Percentiles rank a stretch among this genome's conserved stretches.
phyloP scores from a whole-genome alignment of 176 grass and related monocot genomes.

The Aegilops speltoides region DNA sequence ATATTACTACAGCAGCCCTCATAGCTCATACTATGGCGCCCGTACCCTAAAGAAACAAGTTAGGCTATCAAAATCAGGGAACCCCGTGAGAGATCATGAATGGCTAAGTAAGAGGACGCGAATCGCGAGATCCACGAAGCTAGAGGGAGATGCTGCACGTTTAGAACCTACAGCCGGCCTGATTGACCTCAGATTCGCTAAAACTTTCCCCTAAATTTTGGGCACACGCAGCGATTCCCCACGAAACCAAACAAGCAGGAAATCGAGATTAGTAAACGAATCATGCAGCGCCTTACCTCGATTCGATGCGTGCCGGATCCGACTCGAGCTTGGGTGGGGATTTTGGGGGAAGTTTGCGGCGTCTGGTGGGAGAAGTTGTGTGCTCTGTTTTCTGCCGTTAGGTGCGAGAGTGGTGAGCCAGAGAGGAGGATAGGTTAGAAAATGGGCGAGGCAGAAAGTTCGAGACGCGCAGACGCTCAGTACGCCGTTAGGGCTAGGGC shows the following conservation, averaged over 20 bases:
- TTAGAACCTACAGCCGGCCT: background rate
- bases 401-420: background rate
- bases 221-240: background rate
- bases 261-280: background rate
- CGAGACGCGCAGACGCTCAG: constrained; percentile 10
- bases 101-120: no score
- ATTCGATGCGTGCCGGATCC: background rate
- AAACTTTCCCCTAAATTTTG: background rate
- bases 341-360: background rate
- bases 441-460: constrained; percentile 30
- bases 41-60: constrained; percentile 2
- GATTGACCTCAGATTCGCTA: background rate
- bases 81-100: background rate
- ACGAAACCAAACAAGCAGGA: background rate
- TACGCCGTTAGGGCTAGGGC: background rate
- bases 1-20: background rate
- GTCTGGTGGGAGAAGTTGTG: background rate
- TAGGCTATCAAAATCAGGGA: background rate
- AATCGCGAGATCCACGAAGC: background rate
- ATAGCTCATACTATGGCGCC: background rate
- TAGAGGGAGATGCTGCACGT: background rate
- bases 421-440: background rate
- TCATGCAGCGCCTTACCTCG: background rate
- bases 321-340: constrained; percentile 3
- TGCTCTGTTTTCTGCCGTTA: background rate